Evolutionary conservation across 2,329 filamentous ascomycete species (phyloP).

Genomic region (Alternaria metachromatica): DNA sequence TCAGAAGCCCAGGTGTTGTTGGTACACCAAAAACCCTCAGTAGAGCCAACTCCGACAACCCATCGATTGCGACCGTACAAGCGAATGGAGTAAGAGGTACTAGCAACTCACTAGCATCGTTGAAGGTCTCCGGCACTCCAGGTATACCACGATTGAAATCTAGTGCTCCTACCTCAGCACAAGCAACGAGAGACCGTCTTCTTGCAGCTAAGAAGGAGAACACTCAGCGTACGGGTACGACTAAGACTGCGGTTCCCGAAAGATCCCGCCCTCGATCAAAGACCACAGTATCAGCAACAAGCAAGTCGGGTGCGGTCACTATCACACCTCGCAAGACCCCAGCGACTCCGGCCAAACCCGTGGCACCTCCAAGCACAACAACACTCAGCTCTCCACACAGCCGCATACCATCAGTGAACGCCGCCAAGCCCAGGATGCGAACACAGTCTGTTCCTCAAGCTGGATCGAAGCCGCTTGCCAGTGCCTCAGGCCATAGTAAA

Average conservation of each 20-base stretch:
- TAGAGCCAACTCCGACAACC: neutral
- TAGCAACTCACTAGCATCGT: neutral
- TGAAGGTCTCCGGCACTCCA: neutral
- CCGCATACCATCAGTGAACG: neutral
- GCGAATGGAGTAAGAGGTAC: neutral
- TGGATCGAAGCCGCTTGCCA: neutral
- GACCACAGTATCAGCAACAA: neutral
- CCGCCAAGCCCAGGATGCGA: neutral
- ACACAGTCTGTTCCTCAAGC: neutral
- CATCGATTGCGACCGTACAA: neutral
- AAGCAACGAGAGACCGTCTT: neutral
- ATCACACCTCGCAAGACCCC: neutral
- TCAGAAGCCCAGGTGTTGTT: neutral
- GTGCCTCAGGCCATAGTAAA: neutral
- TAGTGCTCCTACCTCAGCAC: neutral
- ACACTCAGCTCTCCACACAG: neutral
- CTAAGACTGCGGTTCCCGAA: neutral
- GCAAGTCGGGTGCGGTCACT: neutral
- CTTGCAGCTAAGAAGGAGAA: neutral
- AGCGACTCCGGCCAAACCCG: neutral
- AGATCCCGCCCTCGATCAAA: neutral
- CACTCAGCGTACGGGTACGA: neutral
- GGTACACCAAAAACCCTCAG: neutral
- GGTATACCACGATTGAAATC: neutral
- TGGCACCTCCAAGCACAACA: neutral